Evolutionary conservation across 306 rosid species (phyloP).

Genomic region (Arachis stenosperma): DNA sequence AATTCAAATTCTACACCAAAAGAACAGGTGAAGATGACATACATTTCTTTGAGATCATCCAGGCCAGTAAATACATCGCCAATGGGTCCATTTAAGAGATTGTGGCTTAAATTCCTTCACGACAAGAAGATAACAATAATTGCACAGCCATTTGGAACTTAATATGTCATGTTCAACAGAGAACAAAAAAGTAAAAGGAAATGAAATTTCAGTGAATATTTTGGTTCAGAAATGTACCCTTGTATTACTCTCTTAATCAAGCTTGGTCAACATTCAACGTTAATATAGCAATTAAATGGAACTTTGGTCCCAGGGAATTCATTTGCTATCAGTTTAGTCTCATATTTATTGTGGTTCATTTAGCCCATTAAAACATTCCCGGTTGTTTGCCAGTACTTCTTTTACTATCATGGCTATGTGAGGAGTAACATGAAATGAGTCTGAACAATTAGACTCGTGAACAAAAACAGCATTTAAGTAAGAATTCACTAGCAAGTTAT

Average conservation of each 20-base stretch:
- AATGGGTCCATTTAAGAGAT: slow-evolving; percentile 67
- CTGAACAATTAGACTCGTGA: slow-evolving; percentile 18
- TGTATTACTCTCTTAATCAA: slow-evolving; percentile 21
- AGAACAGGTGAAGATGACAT: slow-evolving; percentile 40
- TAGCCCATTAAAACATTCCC: slow-evolving; percentile 2
- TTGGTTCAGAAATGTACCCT: neutral
- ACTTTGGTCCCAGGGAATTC: slow-evolving; percentile 12
- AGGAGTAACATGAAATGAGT: slow-evolving; percentile 8
- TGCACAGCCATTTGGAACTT: slow-evolving; percentile 18
- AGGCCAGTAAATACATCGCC: slow-evolving; percentile 74
- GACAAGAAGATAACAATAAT: slow-evolving; percentile 18
- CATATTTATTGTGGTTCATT: neutral
- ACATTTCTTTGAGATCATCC: slow-evolving; percentile 73
- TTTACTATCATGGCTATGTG: slow-evolving; percentile 7
- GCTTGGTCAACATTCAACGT: slow-evolving; percentile 19
- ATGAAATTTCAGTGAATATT: neutral
- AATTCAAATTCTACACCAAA: slow-evolving; percentile 26
- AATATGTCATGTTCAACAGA: slow-evolving; percentile 11
- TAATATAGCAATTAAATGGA: slow-evolving; percentile 26
- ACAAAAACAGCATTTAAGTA: neutral
- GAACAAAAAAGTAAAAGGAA: slow-evolving; percentile 6
- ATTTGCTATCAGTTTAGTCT: neutral
- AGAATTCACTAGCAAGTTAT: neutral
- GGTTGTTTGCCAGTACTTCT: slow-evolving; percentile 1
- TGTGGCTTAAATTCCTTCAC: slow-evolving; percentile 84